A percentile compares a stretch with the other conserved stretches of the same genome.
These are phyloP conservation scores for Naganishia albida DNA, from an alignment of 1,284 basidiomycete species.

Conservation along the genomic window DNA sequence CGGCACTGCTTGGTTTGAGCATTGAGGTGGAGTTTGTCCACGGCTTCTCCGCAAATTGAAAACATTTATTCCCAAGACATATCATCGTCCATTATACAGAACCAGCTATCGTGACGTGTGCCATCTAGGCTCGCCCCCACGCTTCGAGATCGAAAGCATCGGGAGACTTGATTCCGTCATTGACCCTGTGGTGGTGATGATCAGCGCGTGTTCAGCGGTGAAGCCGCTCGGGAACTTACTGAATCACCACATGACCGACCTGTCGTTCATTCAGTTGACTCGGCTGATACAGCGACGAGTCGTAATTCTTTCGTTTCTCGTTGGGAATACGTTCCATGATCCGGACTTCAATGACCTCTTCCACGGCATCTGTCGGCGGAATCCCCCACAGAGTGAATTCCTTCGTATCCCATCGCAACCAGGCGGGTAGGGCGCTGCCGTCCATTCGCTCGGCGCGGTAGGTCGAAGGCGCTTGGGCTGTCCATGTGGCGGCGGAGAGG, in stretches of 20 bases:
- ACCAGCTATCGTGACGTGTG: neutral
- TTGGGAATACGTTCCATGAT: conserved; percentile 47
- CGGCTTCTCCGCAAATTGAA: too few relatives aligned
- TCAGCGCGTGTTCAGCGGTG: neutral
- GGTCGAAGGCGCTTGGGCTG: conserved; percentile 46
- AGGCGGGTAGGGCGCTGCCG: conserved; percentile 43
- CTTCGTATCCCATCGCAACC: conserved; percentile 51
- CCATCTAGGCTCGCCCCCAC: conserved; percentile 17
- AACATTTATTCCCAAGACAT: too few relatives aligned
- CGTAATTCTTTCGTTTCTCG: conserved; percentile 42
- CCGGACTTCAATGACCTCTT: conserved; percentile 40
- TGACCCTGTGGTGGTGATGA: conserved; percentile 11
- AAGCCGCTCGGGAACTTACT: conserved; percentile 34
- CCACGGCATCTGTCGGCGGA: conserved; percentile 40
- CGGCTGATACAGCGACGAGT: conserved; percentile 46
- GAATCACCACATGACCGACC: conserved; percentile 46
- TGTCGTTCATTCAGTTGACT: conserved; percentile 46
- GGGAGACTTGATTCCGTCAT: conserved; percentile 24
- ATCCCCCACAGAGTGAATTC: conserved; percentile 52
- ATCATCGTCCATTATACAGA: conserved; percentile 25
- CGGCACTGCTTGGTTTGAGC: too few relatives aligned
- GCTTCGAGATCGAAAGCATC: conserved; percentile 32
- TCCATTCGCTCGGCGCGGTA: conserved; percentile 47
- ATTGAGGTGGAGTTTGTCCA: too few relatives aligned
- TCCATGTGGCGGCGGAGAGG: conserved; percentile 50